phyloP scores from a whole-genome alignment of 2,329 filamentous ascomycete species.

The Thielaviopsis musarum region DNA sequence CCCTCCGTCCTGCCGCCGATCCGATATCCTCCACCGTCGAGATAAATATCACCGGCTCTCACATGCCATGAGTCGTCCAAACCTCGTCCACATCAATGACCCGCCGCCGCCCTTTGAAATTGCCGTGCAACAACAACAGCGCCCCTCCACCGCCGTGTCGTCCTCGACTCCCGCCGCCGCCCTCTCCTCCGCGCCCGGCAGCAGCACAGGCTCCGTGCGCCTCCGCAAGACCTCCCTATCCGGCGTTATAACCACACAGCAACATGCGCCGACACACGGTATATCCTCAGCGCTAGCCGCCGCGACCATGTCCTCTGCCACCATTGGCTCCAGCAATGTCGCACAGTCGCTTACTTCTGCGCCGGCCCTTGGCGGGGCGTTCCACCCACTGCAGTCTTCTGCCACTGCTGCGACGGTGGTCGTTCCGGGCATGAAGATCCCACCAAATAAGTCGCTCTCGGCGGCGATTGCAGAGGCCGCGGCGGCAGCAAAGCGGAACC shows the following conservation, averaged over 20 bases:
- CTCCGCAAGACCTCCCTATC: neutral
- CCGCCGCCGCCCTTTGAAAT: conserved; percentile 10
- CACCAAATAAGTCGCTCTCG: conserved; percentile 9
- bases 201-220: neutral
- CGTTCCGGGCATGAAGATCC: conserved; percentile 8
- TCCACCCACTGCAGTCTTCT: neutral
- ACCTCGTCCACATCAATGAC: conserved; percentile 5
- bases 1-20: too few species aligned
- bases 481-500: neutral
- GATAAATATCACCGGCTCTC: neutral
- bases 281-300: conserved; percentile 1
- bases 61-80: conserved; percentile 5
- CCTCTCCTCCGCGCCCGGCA: neutral
- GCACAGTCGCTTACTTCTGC: neutral
- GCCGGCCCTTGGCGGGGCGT: neutral
- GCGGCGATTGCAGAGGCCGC: conserved; percentile 8
- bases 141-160: neutral
- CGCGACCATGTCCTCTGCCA: neutral
- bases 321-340: neutral
- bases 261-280: neutral
- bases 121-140: neutral
- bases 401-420: neutral
- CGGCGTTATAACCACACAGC: neutral
- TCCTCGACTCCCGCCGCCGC: neutral
- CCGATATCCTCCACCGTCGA: too few species aligned